Percentiles rank a stretch among this genome's conserved stretches.
phyloP scores from a whole-genome alignment of 2,329 filamentous ascomycete genomes.

The Pseudogymnoascus sp. region DNA sequence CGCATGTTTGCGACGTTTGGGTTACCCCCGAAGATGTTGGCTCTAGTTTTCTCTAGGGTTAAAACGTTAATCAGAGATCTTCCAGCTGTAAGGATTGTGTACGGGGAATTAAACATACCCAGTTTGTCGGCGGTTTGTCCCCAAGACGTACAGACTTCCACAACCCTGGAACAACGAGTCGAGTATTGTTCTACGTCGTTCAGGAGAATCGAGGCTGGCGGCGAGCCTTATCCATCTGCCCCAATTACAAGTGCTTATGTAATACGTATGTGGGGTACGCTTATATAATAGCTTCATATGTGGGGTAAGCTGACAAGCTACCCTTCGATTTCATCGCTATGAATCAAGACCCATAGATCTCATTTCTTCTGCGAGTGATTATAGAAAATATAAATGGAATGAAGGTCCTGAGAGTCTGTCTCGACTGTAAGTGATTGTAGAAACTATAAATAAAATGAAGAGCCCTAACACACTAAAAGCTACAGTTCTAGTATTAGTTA shows the following conservation, averaged over 20 bases:
- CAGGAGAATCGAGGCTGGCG: constrained; percentile 1
- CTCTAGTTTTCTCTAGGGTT: neutral
- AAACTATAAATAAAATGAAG: neutral
- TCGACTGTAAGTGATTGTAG: too few relatives aligned
- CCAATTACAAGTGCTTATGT: neutral
- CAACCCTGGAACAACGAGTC: neutral
- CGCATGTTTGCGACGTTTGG: neutral
- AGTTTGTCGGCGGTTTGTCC: neutral
- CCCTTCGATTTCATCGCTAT: too few relatives aligned
- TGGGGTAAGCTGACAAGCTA: too few relatives aligned
- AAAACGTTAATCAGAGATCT: neutral
- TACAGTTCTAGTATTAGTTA: neutral
- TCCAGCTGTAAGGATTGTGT: neutral
- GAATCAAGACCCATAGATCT: too few relatives aligned
- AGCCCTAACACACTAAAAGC: neutral
- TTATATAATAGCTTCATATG: too few relatives aligned
- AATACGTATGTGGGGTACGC: neutral
- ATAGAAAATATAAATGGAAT: too few relatives aligned
- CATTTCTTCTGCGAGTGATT: too few relatives aligned
- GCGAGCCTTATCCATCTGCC: neutral
- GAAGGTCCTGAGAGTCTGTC: too few relatives aligned
- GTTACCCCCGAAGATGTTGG: neutral
- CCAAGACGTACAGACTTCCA: too few relatives aligned
- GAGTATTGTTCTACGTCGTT: neutral
- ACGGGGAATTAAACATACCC: neutral